Conservation (phyloP, 768 basidiomycete genomes). For the Ramaria sp. region DNA sequence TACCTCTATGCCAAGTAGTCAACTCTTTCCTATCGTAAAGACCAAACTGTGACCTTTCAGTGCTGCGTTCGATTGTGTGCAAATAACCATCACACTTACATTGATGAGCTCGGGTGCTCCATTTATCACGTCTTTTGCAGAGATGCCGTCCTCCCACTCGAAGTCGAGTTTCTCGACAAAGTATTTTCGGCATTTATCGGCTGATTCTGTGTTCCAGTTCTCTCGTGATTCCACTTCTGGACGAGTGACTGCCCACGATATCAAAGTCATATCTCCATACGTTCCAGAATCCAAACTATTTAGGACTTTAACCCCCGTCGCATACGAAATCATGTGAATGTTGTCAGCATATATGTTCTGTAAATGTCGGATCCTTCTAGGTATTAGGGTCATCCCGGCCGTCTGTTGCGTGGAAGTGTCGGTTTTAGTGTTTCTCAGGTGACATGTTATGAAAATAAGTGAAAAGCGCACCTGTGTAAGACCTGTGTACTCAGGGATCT, state of each 20-base stretch:
- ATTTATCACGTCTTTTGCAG: conserved; percentile 17
- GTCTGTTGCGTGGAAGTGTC: conserved; percentile 16
- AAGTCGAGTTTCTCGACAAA: conserved; percentile 17
- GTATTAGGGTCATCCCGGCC: conserved; percentile 24
- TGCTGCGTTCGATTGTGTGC: neutral
- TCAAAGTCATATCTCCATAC: neutral
- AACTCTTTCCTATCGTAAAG: conserved; percentile 33
- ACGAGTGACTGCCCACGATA: conserved; percentile 18
- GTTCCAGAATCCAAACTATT: neutral
- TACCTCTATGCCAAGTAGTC: conserved; percentile 28
- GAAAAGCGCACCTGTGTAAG: conserved; percentile 24
- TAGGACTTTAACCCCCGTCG: conserved; percentile 12
- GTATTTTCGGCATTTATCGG: conserved; percentile 9
- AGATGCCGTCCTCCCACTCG: conserved; percentile 17
- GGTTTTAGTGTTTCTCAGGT: neutral
- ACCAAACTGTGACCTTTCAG: conserved; percentile 23
- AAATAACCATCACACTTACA: conserved; percentile 11
- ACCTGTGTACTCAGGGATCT: conserved; percentile 26
- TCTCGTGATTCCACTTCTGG: conserved; percentile 29
- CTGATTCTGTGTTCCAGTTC: conserved; percentile 29
- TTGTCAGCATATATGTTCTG: conserved; percentile 27
- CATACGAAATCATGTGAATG: conserved; percentile 27
- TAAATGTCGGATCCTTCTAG: conserved; percentile 12
- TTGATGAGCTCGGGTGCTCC: conserved; percentile 19
- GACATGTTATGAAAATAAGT: neutral